These are phyloP conservation scores for Cubamyces sp. DNA, from an alignment of 768 basidiomycete species.

Conservation along the genomic window DNA sequence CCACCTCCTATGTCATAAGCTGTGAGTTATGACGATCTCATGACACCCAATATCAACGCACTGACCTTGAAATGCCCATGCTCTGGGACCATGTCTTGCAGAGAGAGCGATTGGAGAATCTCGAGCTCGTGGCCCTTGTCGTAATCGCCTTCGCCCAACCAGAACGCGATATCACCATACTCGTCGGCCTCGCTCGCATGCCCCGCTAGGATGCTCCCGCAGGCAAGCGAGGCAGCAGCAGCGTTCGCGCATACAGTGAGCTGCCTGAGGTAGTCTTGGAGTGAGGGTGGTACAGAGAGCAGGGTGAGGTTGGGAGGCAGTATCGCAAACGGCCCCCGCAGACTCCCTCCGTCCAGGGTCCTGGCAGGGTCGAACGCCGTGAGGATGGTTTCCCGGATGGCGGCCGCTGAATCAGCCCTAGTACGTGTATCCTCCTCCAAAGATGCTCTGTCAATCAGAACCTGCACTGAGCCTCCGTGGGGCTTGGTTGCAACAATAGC, in stretches of 20 bases:
- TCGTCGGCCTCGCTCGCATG: constrained; percentile 61
- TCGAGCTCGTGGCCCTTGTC: constrained; percentile 35
- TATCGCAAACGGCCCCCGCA: not conserved
- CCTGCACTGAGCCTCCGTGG: not conserved
- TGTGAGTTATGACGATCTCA: too few relatives aligned
- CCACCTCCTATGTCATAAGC: not conserved
- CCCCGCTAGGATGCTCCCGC: constrained; percentile 59
- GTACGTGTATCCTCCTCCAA: not conserved
- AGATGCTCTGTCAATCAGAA: constrained; percentile 7
- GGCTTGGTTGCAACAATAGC: not conserved
- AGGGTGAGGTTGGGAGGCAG: not conserved
- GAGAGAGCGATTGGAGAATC: constrained; percentile 41
- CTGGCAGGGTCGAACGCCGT: not conserved
- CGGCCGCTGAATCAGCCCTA: not conserved
- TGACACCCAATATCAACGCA: not conserved
- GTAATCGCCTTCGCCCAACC: constrained; percentile 51
- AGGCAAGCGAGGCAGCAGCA: constrained; percentile 44
- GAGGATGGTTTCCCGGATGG: not conserved
- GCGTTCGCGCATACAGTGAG: constrained; percentile 45
- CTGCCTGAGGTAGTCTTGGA: constrained; percentile 10
- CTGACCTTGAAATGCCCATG: not conserved
- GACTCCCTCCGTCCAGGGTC: not conserved
- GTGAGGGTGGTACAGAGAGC: not conserved
- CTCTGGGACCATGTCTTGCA: constrained; percentile 16
- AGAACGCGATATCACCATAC: constrained; percentile 54